phyloP scores from a whole-genome alignment of 768 basidiomycete genomes.

The Fomitopsis pulvina region DNA sequence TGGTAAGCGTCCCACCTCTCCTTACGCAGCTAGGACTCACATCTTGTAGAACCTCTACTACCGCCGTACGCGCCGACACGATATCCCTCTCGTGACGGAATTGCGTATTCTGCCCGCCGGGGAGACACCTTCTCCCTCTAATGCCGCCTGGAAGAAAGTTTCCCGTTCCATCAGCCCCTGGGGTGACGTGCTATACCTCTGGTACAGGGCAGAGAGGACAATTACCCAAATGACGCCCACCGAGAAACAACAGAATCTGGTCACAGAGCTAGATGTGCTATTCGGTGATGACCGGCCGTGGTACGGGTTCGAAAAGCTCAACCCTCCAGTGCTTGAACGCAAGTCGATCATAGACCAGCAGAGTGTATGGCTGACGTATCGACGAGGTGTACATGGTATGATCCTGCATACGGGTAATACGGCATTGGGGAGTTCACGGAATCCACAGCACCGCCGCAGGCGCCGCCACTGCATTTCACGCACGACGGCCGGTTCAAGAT shows the following conservation, averaged over 20 bases:
- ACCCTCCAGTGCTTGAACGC: conserved; percentile 48
- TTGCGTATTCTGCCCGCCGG: conserved; percentile 56
- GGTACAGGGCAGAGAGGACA: conserved; percentile 73
- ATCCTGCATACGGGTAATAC: not conserved
- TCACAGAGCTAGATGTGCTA: conserved; percentile 90
- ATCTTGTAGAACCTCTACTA: conserved; percentile 63
- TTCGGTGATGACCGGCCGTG: conserved; percentile 82
- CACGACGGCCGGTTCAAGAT: conserved; percentile 82
- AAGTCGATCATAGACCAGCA: conserved; percentile 26
- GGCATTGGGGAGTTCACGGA: not conserved
- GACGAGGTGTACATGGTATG: conserved; percentile 71
- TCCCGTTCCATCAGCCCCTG: conserved; percentile 30
- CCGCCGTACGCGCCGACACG: conserved; percentile 76
- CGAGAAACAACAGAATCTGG: conserved; percentile 49
- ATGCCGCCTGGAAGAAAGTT: conserved; percentile 59
- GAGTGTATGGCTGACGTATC: conserved; percentile 58
- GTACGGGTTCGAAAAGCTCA: conserved; percentile 78
- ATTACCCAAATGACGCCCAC: conserved; percentile 50
- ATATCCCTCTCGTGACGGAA: conserved; percentile 74
- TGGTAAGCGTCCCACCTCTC: conserved; percentile 38
- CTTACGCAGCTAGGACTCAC: not conserved
- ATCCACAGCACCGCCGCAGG: conserved; percentile 52
- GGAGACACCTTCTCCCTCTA: conserved; percentile 39
- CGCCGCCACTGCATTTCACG: conserved; percentile 79
- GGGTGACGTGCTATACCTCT: conserved; percentile 57